phyloP scores from a whole-genome alignment of 257 asterid species.

The Cinchona pubescens region DNA sequence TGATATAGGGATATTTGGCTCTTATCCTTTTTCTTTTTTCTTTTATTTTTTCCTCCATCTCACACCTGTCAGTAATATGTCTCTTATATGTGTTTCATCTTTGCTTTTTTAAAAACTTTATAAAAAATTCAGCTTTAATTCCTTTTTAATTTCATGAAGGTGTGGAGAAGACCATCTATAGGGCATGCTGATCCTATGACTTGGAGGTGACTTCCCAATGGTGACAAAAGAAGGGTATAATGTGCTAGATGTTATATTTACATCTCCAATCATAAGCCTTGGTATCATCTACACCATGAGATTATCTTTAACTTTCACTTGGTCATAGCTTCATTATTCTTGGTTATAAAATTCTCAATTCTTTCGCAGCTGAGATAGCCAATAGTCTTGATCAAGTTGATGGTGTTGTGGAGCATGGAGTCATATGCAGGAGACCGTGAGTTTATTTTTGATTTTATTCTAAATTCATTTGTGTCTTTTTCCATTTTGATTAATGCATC shows the following conservation, averaged over 20 bases:
- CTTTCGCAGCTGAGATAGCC: constrained; percentile 58
- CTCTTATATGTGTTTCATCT: background rate
- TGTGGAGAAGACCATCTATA: constrained; percentile 67
- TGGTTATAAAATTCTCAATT: constrained; percentile 1
- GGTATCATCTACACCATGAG: constrained; percentile 37
- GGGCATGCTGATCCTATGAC: constrained; percentile 67
- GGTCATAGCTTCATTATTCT: constrained; percentile 1
- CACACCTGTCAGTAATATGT: background rate
- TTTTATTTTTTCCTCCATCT: background rate
- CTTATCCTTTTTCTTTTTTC: background rate
- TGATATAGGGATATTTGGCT: background rate
- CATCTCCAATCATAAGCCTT: constrained; percentile 63
- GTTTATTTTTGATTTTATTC: constrained; percentile 18
- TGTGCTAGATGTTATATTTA: constrained; percentile 65
- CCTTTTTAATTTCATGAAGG: constrained; percentile 27
- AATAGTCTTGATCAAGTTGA: constrained; percentile 51
- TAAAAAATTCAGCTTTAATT: background rate
- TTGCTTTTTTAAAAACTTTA: background rate
- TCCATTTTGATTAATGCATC: background rate
- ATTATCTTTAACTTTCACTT: constrained; percentile 8
- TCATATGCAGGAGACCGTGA: constrained; percentile 54
- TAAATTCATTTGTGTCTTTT: background rate
- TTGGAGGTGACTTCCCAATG: constrained; percentile 66
- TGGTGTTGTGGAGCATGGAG: constrained; percentile 70
- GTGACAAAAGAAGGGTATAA: constrained; percentile 67